phyloP scores from a whole-genome alignment of 2,329 filamentous ascomycete species.

The Mollisiaceae sp. region DNA sequence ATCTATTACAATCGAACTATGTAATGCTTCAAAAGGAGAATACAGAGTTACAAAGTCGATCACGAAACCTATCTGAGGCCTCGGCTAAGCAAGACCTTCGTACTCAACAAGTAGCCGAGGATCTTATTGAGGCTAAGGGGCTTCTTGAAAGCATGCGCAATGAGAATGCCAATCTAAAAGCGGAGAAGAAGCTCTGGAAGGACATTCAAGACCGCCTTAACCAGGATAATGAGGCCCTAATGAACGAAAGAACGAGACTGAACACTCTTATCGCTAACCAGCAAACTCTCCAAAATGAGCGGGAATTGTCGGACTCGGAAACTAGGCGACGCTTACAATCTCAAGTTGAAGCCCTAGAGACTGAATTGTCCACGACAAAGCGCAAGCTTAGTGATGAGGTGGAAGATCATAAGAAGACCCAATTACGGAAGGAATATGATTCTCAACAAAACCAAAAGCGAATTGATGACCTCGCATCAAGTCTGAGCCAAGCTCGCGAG shows the following conservation, averaged over 20 bases:
- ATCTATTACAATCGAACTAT: conserved; percentile 90
- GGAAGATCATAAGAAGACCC: conserved; percentile 83
- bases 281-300: conserved; percentile 90
- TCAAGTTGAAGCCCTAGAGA: conserved; percentile 78
- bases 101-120: conserved; percentile 90
- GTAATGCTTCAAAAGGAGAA: conserved; percentile 85
- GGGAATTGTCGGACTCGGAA: conserved; percentile 83
- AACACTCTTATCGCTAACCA: conserved; percentile 83
- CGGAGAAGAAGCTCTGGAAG: conserved; percentile 94
- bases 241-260: conserved; percentile 83
- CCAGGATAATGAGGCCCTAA: conserved; percentile 84
- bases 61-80: conserved; percentile 76
- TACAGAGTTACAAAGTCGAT: conserved; percentile 82
- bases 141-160: conserved; percentile 85
- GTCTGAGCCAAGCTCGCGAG: conserved; percentile 80
- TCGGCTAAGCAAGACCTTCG: conserved; percentile 88
- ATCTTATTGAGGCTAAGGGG: conserved; percentile 84
- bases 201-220: conserved; percentile 87
- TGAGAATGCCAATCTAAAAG: conserved; percentile 90
- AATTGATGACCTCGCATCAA: conserved; percentile 88
- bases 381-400: conserved; percentile 82
- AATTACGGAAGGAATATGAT: conserved; percentile 88
- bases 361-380: conserved; percentile 78
- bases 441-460: conserved; percentile 85
- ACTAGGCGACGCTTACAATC: conserved; percentile 78